A percentile compares a stretch with the other conserved stretches of the same genome.
Evolutionary conservation across 495 filamentous ascomycete genomes (phyloP).

Genomic region (Aspergillus saccharolyticus): DNA sequence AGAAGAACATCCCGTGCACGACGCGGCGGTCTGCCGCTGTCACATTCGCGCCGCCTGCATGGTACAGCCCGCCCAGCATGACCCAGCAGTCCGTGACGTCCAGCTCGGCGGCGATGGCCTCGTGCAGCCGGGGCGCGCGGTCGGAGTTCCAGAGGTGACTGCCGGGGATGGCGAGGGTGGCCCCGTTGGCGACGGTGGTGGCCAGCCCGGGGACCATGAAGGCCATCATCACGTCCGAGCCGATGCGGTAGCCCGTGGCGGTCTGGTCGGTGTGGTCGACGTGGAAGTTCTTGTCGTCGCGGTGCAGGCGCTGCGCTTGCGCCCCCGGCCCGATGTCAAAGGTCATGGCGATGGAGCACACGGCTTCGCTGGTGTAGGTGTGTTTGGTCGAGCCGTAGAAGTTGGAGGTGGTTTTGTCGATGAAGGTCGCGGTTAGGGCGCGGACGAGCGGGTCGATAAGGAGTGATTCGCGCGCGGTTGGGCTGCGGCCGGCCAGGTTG

Average conservation of each 20-base stretch:
- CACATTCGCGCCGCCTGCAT: conserved; percentile 19
- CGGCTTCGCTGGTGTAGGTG: conserved; percentile 17
- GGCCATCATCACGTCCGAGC: conserved; percentile 16
- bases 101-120: conserved; percentile 14
- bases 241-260: conserved; percentile 8
- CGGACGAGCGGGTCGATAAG: conserved; percentile 18
- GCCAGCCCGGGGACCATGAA: conserved; percentile 31
- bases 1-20: conserved; percentile 20
- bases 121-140: conserved; percentile 9
- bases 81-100: conserved; percentile 20
- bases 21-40: conserved; percentile 10
- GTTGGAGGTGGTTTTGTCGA: conserved; percentile 21
- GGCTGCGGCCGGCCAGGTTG: conserved; percentile 18
- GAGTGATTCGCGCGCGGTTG: conserved; percentile 18
- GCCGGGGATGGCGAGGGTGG: conserved; percentile 21
- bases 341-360: conserved; percentile 17
- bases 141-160: conserved; percentile 20
- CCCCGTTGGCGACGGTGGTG: conserved; percentile 29
- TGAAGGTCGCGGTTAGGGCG: conserved; percentile 12
- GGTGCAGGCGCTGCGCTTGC: conserved; percentile 16
- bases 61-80: conserved; percentile 20
- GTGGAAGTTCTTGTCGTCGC: conserved; percentile 19
- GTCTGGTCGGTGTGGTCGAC: conserved; percentile 15
- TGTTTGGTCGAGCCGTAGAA: conserved; percentile 17
- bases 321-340: conserved; percentile 17